These are phyloP conservation scores for Trifolium repens DNA, from an alignment of 306 rosid species.

Conservation along the genomic window DNA sequence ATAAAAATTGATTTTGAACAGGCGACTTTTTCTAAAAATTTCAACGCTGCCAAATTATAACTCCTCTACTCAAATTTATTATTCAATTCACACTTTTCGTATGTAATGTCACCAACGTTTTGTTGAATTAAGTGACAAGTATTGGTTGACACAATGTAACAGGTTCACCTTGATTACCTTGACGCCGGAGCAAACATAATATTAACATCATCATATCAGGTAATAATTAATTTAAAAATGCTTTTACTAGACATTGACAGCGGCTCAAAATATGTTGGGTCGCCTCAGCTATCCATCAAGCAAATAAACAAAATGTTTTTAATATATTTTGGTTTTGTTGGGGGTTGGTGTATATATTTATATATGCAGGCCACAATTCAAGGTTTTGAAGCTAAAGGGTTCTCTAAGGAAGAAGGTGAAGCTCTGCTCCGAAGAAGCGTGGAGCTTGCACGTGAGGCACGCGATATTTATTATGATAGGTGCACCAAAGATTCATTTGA, in stretches of 20 bases:
- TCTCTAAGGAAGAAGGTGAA: slow-evolving; percentile 70
- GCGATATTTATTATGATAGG: slow-evolving; percentile 64
- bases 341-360: neutral
- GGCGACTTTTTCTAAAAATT: too few species aligned
- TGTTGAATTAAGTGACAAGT: neutral
- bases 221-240: slow-evolving; percentile 17
- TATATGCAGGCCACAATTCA: slow-evolving; percentile 88
- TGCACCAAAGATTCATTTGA: slow-evolving; percentile 69
- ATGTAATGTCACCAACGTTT: neutral
- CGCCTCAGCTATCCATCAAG: neutral
- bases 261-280: too few species aligned
- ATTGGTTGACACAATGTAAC: slow-evolving; percentile 1
- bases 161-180: slow-evolving; percentile 96
- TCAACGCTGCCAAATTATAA: too few species aligned
- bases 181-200: slow-evolving; percentile 91
- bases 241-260: neutral
- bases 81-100: too few species aligned
- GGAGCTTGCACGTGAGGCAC: slow-evolving; percentile 76
- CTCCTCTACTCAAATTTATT: too few species aligned
- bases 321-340: neutral
- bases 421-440: slow-evolving; percentile 74
- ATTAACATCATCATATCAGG: slow-evolving; percentile 89
- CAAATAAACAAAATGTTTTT: neutral
- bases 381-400: slow-evolving; percentile 88
- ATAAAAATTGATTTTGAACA: too few species aligned